phyloP scores from a whole-genome alignment of 2,329 filamentous ascomycete species.

The Xylariaceae sp. region DNA sequence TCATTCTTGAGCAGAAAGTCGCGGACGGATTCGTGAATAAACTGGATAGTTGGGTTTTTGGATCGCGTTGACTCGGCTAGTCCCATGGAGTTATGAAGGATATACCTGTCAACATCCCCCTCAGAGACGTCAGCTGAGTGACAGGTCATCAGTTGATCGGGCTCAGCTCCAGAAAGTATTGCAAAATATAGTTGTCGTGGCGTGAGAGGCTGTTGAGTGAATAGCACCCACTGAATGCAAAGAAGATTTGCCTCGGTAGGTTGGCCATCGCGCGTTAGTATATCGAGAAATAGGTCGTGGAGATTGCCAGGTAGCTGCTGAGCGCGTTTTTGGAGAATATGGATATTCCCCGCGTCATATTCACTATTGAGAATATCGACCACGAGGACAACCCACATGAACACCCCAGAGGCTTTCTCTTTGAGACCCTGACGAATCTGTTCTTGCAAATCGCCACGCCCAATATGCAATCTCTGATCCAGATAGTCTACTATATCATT shows the following conservation, averaged over 20 bases:
- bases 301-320: constrained; percentile 8
- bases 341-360: background rate
- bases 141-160: background rate
- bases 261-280: constrained; percentile 3
- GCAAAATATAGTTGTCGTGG: constrained; percentile 8
- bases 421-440: constrained; percentile 5
- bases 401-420: constrained; percentile 9
- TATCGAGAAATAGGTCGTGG: constrained; percentile 7
- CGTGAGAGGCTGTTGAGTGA: constrained; percentile 4
- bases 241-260: constrained; percentile 2
- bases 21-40: constrained; percentile 50
- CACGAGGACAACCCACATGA: constrained; percentile 15
- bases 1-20: constrained; percentile 42
- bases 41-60: constrained; percentile 39
- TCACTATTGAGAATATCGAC: constrained; percentile 11
- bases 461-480: background rate
- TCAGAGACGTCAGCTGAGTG: background rate
- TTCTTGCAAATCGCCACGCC: background rate
- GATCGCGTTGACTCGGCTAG: constrained; percentile 41
- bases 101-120: constrained; percentile 29
- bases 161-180: constrained; percentile 1
- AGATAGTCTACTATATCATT: constrained; percentile 9
- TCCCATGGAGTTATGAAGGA: constrained; percentile 46
- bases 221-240: constrained; percentile 12
- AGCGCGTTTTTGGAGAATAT: background rate